Evolutionary conservation across 257 asterid genomes (phyloP), one percentile per base, ranked within the genome.

Genomic region (Linderniella brevidens): DNA sequence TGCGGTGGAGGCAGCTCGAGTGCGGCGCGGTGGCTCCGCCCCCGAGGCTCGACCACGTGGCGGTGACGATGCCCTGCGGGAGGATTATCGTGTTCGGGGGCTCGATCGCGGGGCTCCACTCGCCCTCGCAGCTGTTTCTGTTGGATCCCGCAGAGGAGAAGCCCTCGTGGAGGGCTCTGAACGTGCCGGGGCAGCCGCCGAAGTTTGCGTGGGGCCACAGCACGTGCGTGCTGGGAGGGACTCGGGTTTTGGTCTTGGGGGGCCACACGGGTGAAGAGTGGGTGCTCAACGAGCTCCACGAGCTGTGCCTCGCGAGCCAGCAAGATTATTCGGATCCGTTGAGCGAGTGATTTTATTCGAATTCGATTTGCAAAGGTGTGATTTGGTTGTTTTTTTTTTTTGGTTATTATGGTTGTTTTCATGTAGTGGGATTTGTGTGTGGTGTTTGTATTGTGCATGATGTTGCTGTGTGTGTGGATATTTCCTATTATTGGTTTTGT

Each of bases 161-260:
- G 35, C 51, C 51, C 5, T 46, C 51, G 35, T 46, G 51, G 51
- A 17, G 51, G 51, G 25, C 51, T n/a, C 9, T 46, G 9, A 18
- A 46, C 14, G 51, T 46, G 13, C 51, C 51, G 1, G 51, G 51
- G 35, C 35, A 46, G 51, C 51, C 51, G 35, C 51, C 51, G 1
- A 46, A 46, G 51, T 46, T 46, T 19, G 51, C 51, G 10, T 46
- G 51, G 51, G 51, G 51, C 3, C 51, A 46, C 35, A 19, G 51
- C 35, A 46, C 51, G 10, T 46, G 51, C 51, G 51, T 46, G 11
- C 14, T 46, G 9, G 51, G 36, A 1, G 51, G 51, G 14, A 46
- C 51, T 8, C 1, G 51, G 32, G 51, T 46, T 46, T 13, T 46
- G 51, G 51, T 46, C 32, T 32, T 46, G 12, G 51, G 51, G 1